phyloP scores from a whole-genome alignment of 2,329 filamentous ascomycete genomes.

The Fusarium buharicum region DNA sequence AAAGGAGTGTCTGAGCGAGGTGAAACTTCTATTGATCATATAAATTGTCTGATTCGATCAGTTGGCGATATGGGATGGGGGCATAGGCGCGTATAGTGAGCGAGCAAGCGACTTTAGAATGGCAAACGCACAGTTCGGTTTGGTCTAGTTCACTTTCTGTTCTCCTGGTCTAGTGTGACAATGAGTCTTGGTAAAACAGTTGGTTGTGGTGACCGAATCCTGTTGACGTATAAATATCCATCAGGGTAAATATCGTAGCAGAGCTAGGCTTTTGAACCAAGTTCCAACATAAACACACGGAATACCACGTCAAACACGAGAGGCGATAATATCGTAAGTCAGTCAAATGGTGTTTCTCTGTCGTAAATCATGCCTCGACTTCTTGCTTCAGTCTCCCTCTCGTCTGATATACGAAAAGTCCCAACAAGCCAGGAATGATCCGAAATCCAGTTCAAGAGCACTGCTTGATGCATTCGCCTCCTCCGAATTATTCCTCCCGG shows the following conservation, averaged over 20 bases:
- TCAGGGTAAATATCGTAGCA: not conserved
- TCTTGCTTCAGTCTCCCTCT: slow-evolving; percentile 31
- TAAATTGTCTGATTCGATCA: slow-evolving; percentile 9
- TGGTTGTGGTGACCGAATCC: not conserved
- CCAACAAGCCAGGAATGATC: slow-evolving; percentile 18
- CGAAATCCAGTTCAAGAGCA: slow-evolving; percentile 32
- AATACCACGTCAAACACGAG: not conserved
- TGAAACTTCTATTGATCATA: slow-evolving; percentile 20
- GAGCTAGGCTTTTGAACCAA: not conserved
- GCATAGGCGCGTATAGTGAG: slow-evolving; percentile 11
- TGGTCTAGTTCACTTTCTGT: not conserved
- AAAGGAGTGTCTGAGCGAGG: slow-evolving; percentile 8
- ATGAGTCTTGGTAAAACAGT: not conserved
- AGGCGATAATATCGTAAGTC: not conserved
- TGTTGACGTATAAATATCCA: not conserved
- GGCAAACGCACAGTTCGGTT: slow-evolving; percentile 25
- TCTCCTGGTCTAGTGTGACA: not conserved
- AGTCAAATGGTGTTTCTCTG: slow-evolving; percentile 47
- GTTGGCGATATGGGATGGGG: slow-evolving; percentile 21
- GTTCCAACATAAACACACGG: not conserved
- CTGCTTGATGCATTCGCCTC: slow-evolving; percentile 19
- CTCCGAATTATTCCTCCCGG: slow-evolving; percentile 4
- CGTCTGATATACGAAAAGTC: slow-evolving; percentile 40
- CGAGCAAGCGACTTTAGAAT: slow-evolving; percentile 19
- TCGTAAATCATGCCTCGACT: slow-evolving; percentile 43